These are phyloP conservation scores for Penicillium brasilianum DNA, from an alignment of 2,329 filamentous ascomycete species.

Conservation along the genomic window DNA sequence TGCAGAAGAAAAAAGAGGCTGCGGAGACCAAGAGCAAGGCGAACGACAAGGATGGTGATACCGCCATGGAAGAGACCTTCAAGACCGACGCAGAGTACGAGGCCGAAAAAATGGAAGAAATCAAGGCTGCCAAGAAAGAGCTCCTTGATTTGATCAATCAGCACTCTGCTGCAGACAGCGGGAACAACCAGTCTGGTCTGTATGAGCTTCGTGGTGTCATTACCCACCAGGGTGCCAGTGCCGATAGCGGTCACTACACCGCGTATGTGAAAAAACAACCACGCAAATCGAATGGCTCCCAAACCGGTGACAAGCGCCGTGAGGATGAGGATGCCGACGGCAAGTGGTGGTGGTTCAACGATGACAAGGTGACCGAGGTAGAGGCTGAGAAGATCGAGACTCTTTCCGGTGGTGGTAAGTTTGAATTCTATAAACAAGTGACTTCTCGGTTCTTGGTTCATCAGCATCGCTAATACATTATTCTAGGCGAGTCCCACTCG, in stretches of 20 bases:
- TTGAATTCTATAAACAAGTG: conserved; percentile 10
- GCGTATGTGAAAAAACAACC: conserved; percentile 94
- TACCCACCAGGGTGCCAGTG: conserved; percentile 94
- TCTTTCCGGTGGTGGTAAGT: conserved; percentile 80
- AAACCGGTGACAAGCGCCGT: conserved; percentile 67
- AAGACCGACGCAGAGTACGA: conserved; percentile 96
- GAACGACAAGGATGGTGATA: conserved; percentile 68
- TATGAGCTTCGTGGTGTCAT: conserved; percentile 95
- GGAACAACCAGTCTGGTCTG: conserved; percentile 89
- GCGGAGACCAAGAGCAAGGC: conserved; percentile 57
- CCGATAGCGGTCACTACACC: conserved; percentile 97
- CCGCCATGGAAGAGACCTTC: conserved; percentile 74
- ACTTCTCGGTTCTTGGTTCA: conserved; percentile 14
- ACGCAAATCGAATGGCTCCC: conserved; percentile 64
- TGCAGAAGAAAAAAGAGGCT: conserved; percentile 55
- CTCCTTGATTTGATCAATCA: conserved; percentile 77
- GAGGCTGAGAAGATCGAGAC: conserved; percentile 88
- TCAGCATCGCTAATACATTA: conserved; percentile 24
- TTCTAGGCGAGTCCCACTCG: conserved; percentile 55
- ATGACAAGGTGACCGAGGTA: conserved; percentile 95
- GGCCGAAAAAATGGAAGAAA: conserved; percentile 75
- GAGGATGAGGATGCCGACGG: conserved; percentile 86
- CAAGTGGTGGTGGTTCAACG: conserved; percentile 99
- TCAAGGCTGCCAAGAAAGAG: conserved; percentile 85
- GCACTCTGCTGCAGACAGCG: conserved; percentile 74